Conservation (phyloP, 345 rosid genomes). For the Arabidopsis suecica region DNA sequence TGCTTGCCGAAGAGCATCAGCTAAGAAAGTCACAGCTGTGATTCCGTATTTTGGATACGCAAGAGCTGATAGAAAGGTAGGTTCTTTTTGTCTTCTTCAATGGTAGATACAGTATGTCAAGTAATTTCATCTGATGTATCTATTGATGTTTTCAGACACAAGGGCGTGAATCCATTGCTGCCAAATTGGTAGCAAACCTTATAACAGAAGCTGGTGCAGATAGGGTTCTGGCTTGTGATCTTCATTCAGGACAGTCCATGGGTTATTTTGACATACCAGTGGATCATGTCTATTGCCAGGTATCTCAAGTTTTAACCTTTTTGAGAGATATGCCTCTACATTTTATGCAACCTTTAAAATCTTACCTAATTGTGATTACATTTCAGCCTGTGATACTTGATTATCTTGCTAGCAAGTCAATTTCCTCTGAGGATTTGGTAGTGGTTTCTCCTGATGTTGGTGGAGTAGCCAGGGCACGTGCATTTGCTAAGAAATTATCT, state of each 20-base stretch:
- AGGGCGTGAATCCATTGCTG: slow-evolving; percentile 99
- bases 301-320: slow-evolving; percentile 27
- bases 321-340: not conserved
- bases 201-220: slow-evolving; percentile 97
- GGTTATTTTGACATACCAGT: slow-evolving; percentile 99
- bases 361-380: slow-evolving; percentile 9
- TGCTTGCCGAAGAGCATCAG: slow-evolving; percentile 96
- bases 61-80: slow-evolving; percentile 95
- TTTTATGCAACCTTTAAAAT: not conserved
- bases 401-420: slow-evolving; percentile 95
- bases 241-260: slow-evolving; percentile 99
- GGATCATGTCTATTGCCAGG: slow-evolving; percentile 97
- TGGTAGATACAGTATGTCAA: not conserved
- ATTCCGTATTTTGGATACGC: slow-evolving; percentile 97
- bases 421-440: slow-evolving; percentile 82
- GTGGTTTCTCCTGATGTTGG: slow-evolving; percentile 99
- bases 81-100: not conserved
- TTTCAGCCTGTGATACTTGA: slow-evolving; percentile 95
- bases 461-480: slow-evolving; percentile 97
- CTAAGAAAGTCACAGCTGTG: slow-evolving; percentile 89
- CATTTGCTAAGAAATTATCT: slow-evolving; percentile 92
- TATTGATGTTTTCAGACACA: slow-evolving; percentile 68
- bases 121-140: not conserved
- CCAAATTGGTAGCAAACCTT: slow-evolving; percentile 93
- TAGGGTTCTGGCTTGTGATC: slow-evolving; percentile 97